Evolutionary conservation across 2,329 filamentous ascomycete genomes (phyloP).

Genomic region (Pseudogymnoascus sp.): DNA sequence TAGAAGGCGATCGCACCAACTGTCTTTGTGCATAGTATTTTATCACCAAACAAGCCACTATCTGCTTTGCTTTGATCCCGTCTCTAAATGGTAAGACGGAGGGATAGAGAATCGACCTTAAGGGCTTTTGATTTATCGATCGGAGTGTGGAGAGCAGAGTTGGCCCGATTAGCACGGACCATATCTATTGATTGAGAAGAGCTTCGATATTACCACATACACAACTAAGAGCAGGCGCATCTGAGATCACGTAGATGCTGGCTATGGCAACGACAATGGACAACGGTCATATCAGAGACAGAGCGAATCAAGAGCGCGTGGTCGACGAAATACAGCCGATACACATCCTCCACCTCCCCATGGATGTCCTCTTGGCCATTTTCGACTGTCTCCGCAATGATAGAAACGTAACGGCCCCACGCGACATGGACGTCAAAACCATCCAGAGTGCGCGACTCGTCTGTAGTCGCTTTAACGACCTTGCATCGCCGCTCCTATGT

Average conservation of each 20-base stretch:
- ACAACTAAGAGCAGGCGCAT: not conserved
- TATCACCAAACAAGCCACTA: no score
- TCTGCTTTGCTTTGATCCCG: not conserved
- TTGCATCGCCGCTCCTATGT: conserved; percentile 2
- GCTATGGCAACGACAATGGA: not conserved
- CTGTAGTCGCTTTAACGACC: not conserved
- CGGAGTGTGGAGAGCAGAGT: not conserved
- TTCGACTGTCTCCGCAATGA: not conserved
- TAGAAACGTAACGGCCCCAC: no score
- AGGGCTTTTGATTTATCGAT: not conserved
- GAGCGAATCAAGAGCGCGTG: not conserved
- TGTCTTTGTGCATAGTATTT: not conserved
- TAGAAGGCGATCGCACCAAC: not conserved
- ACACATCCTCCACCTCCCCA: not conserved
- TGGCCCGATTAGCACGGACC: not conserved
- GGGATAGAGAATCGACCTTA: not conserved
- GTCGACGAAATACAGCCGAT: not conserved
- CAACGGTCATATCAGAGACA: not conserved
- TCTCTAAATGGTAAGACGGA: not conserved
- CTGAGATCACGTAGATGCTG: not conserved
- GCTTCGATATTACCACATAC: not conserved
- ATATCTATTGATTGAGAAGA: not conserved
- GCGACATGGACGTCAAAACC: not conserved
- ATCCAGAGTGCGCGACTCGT: conserved; percentile 1
- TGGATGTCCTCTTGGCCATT: conserved; percentile 5